Percentiles rank a stretch among this genome's conserved stretches.
phyloP scores from a whole-genome alignment of 805 yeast genomes.

The Barnettozyma vustinii region DNA sequence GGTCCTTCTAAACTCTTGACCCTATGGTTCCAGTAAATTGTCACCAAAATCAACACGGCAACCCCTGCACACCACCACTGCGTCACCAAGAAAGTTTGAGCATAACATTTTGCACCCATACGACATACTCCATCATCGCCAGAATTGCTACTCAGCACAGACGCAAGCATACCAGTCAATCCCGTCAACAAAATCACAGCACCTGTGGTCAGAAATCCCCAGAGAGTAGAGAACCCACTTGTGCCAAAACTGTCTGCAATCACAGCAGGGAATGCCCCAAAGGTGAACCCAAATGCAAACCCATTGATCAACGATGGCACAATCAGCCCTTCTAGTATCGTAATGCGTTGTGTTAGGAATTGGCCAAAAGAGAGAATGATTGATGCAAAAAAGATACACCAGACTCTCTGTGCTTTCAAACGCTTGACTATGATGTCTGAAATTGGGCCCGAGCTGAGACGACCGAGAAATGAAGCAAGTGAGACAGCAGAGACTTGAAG shows the following conservation, averaged over 20 bases:
- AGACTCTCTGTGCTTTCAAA: slow-evolving; percentile 51
- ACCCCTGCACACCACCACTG: slow-evolving; percentile 18
- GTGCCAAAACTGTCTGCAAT: slow-evolving; percentile 72
- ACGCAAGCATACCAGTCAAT: slow-evolving; percentile 52
- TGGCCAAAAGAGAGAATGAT: slow-evolving; percentile 34
- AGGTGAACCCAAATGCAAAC: slow-evolving; percentile 60
- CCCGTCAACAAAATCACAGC: slow-evolving; percentile 51
- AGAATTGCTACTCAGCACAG: slow-evolving; percentile 42
- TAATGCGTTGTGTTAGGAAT: slow-evolving; percentile 28
- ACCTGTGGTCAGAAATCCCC: slow-evolving; percentile 75
- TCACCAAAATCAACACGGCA: slow-evolving; percentile 13
- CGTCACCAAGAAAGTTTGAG: slow-evolving; percentile 33
- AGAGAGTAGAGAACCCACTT: slow-evolving; percentile 59
- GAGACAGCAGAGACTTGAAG: slow-evolving; percentile 67
- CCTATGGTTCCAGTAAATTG: slow-evolving; percentile 11
- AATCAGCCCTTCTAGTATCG: slow-evolving; percentile 38
- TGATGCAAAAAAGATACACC: slow-evolving; percentile 51
- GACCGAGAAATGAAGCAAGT: slow-evolving; percentile 57
- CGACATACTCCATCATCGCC: slow-evolving; percentile 38
- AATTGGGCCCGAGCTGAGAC: slow-evolving; percentile 58
- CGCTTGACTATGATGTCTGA: slow-evolving; percentile 55
- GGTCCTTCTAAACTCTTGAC: not conserved
- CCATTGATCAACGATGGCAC: slow-evolving; percentile 55
- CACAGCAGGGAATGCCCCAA: slow-evolving; percentile 72
- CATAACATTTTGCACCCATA: slow-evolving; percentile 44